phyloP scores from a whole-genome alignment of 768 basidiomycete genomes.

The Lentinula edodes region DNA sequence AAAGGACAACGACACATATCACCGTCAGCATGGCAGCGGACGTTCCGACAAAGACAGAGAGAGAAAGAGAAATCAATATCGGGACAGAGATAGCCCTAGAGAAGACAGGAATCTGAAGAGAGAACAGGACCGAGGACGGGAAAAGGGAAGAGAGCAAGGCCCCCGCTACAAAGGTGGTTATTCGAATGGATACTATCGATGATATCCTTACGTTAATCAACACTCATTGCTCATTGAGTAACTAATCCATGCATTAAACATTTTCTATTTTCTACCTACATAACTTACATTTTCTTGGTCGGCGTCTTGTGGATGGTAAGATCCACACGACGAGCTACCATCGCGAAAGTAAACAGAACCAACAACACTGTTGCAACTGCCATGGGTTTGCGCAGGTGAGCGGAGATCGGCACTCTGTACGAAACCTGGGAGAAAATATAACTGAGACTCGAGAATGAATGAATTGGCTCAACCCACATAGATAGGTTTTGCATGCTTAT shows the following conservation, averaged over 20 bases:
- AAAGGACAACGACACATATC: neutral
- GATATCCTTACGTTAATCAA: neutral
- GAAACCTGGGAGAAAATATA: constrained; percentile 52
- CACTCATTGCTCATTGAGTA: neutral
- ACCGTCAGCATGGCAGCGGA: constrained; percentile 10
- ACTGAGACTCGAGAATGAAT: neutral
- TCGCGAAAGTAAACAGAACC: constrained; percentile 51
- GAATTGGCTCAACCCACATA: constrained; percentile 53
- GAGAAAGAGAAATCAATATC: constrained; percentile 13
- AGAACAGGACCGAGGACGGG: constrained; percentile 16
- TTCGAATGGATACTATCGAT: constrained; percentile 9
- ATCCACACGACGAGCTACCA: constrained; percentile 40
- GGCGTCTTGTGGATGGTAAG: constrained; percentile 37
- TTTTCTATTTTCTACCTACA: neutral
- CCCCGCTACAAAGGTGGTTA: constrained; percentile 25
- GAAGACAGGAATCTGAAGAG: constrained; percentile 13
- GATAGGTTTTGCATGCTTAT: constrained; percentile 73
- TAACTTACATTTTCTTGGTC: constrained; percentile 26
- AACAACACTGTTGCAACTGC: constrained; percentile 71
- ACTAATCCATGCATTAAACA: neutral
- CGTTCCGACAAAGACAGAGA: constrained; percentile 13
- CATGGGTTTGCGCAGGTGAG: constrained; percentile 85
- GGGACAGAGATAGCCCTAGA: constrained; percentile 5
- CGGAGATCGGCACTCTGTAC: constrained; percentile 74
- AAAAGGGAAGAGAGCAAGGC: constrained; percentile 14